Base-by-base conservation (phyloP, 768 basidiomycete genomes). In the Naganishia vaughanmartiniae region DNA sequence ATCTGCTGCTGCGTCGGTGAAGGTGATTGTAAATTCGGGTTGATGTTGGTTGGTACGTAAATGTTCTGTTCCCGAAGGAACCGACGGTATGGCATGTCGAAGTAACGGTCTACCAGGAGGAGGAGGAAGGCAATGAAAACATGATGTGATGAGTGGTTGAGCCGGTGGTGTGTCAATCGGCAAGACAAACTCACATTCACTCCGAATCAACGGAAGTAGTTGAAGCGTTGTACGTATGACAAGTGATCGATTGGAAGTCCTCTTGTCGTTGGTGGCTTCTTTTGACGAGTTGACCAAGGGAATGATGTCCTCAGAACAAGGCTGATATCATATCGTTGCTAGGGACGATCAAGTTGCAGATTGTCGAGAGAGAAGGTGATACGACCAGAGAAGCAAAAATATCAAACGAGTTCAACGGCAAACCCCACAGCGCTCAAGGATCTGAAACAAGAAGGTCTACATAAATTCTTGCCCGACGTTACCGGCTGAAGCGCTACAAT, bases 61-160 rank as follows among this genome's bases (percentile, higher is more conserved):
- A 63, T 63, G 60, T 63, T 42, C 26, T 63, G 60, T 63, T 63
- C 60, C n/a, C 60, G 17, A 10, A 63, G 60, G 39, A 63, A 63
- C 3, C 60, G 36, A n/a, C 60, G 60, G 19, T 63, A 63, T n/a
- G 60, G 60, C 60, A 63, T 63, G 60, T 26, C 17, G 30, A 4
- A 26, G 26, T 5, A 21, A 21, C 4, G 54, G 14, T 31, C 9
- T 17, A 28, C 54, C 30, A 19, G 26, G 28, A 12, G 53, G 3
- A 54, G 12, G 53, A 30, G n/a, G 28, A 54, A 30, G 4, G 9
- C 6, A 30, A 24, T 17, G 42, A 42, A 15, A 42, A 42, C 15
- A 42, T 42, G 42, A 42, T 4, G 4, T 3, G 21, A 14, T n/a
- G 24, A 21, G n/a, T 14, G 48, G 48, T 51, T 15, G 4, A n/a